Base-by-base conservation (phyloP, 768 basidiomycete species). In the Harrya chromipes region DNA sequence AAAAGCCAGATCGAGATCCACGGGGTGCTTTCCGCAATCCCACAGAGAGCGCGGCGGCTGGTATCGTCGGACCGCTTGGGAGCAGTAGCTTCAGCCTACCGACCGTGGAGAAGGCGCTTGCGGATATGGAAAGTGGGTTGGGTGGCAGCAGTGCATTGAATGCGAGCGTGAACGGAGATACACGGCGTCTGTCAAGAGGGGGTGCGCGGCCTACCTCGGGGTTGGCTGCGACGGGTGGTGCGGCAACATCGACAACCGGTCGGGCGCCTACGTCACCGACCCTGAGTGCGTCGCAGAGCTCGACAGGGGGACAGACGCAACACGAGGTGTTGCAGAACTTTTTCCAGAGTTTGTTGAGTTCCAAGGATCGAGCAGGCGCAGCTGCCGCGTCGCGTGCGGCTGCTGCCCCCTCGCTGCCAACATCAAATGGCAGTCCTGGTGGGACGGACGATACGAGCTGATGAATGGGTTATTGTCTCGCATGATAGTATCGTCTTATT, bases 21-120 rank as follows among this genome's bases (percentile, higher is more conserved):
- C 85, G 92, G 29, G 84, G 84, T 14, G 82, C 87, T 3, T 97
- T 97, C 80, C 79, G 88, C 48, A 87, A 87, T 50, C 85, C 85
- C 1, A 71, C 79, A 38, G 87, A 89, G 47, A 70, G 77, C 21
- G 66, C 78, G 7, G 74, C 76, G 16, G 65, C 69, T 0, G 92
- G 94, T 23, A 83, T 97, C 40, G 95, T 99, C 11, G 95, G 95
- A 1, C 95, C 95, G 0, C 80, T 99, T 70, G 89, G 88, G 46
- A 88, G 85, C 64, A 87, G 85, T 57, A 89, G 85, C 50, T 86
- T 94, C 71, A 87, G 71, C 61, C 72, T 97, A 43, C 94, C 94
- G 2, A 85, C 76, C 48, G 95, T 97, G 33, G 93, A 94, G 67
- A 83, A 83, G 44, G 93, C 90, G 1, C 77, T 97, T 49, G 79